Base-by-base conservation (phyloP, 176 grass and related monocot genomes). In the Otatea glauca region DNA sequence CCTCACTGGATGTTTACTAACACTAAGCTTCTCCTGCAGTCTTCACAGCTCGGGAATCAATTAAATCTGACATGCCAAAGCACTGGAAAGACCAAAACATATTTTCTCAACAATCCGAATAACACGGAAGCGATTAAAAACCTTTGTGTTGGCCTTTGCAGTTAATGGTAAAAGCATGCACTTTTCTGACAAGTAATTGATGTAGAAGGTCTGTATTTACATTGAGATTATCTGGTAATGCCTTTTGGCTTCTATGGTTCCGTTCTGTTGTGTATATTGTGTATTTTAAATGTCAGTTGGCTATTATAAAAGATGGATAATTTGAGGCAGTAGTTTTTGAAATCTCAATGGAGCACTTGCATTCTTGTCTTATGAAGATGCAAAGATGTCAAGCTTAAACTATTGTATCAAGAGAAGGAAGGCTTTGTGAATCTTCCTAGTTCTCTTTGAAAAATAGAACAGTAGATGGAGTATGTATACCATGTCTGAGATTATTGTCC, bases 11-110 rank as follows among this genome's bases (percentile, higher is more conserved):
- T 58, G 25, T 63, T 60, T 81, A 70, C 53, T 66, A 76, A 84
- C 64, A 17, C 17, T 27, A 51, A 61, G 58, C 53, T 84, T 79
- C 69, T 90, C 51, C 68, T 83, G 62, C 86, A 95, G 93, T 87
- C 86, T 25, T 94, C 86, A 4, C 80, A 85, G 76, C 81, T 80
- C 7, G 89, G 85, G 60, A 92, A 89, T 81, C 80, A 81, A 85
- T 65, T 92, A 64, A 96, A 95, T 81, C 83, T 93, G 85, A 93
- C 89, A 60, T 95, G 91, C 20, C 17, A 93, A 88, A 85, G 61
- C 47, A 95, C 84, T 49, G 90, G 87, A 70, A 92, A 90, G 81
- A 81, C 66, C 0, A 55, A 48, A 83, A 60, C 85, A 55, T 97
- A 93, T 78, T 25, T 34, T 75, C 86, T 94, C 68, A 88, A 71